A percentile compares a stretch with the other conserved stretches of the same genome.
phyloP scores from a whole-genome alignment of 805 yeast genomes.

The Candida dajiaensis region DNA sequence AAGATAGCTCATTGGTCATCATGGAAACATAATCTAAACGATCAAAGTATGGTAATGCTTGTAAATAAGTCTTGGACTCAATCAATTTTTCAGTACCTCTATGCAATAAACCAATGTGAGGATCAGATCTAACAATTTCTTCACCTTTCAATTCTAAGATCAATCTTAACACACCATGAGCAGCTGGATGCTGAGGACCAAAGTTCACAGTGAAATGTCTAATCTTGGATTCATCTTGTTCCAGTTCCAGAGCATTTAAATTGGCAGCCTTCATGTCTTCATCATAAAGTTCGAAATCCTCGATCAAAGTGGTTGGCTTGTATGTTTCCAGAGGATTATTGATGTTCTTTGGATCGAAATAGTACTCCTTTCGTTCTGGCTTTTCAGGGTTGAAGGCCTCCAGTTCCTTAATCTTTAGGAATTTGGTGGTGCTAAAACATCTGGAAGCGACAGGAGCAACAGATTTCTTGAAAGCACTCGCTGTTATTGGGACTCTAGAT shows the following conservation, averaged over 20 bases:
- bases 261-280: conserved; percentile 24
- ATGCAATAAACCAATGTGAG: conserved; percentile 83
- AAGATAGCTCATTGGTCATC: conserved; percentile 90
- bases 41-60: conserved; percentile 85
- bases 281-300: conserved; percentile 31
- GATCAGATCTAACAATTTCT: conserved; percentile 81
- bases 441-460: not conserved
- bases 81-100: conserved; percentile 88
- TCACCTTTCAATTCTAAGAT: conserved; percentile 85
- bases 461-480: not conserved
- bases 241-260: conserved; percentile 24
- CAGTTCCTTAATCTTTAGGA: conserved; percentile 12
- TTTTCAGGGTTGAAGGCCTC: conserved; percentile 19
- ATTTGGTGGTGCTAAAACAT: conserved; percentile 2
- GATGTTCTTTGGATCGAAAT: conserved; percentile 20
- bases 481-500: not conserved
- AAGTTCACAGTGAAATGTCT: conserved; percentile 87
- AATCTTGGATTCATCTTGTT: conserved; percentile 37
- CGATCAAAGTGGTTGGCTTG: conserved; percentile 21
- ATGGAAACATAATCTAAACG: conserved; percentile 78
- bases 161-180: conserved; percentile 85
- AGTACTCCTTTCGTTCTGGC: conserved; percentile 12
- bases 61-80: conserved; percentile 80
- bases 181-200: conserved; percentile 95
- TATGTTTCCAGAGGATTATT: conserved; percentile 38